These are phyloP conservation scores for Saussurea involucrata DNA, from an alignment of 129 eudicot species.

Conservation along the genomic window DNA sequence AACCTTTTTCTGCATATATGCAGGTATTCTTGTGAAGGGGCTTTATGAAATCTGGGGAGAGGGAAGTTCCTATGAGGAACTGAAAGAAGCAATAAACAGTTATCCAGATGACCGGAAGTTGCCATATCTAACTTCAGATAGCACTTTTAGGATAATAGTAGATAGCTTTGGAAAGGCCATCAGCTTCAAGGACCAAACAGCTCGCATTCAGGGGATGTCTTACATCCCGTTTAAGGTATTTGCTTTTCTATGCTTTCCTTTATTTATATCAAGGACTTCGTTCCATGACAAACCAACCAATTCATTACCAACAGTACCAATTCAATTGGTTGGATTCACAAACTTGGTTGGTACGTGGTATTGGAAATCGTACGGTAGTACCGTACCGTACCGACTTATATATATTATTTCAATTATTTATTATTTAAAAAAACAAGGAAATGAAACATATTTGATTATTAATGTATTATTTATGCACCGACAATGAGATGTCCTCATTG, in stretches of 20 bases:
- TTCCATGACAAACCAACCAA: neutral
- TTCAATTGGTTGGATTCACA: too few species aligned
- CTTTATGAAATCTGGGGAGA: slow-evolving; percentile 99
- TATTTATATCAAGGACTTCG: neutral
- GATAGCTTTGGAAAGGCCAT: slow-evolving; percentile 78
- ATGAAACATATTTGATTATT: too few species aligned
- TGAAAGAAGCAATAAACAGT: slow-evolving; percentile 72
- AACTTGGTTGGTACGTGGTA: too few species aligned
- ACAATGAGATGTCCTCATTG: too few species aligned
- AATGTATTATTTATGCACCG: too few species aligned
- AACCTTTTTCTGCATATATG: neutral
- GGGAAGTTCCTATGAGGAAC: slow-evolving; percentile 68
- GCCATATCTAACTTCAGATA: slow-evolving; percentile 65
- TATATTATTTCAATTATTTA: too few species aligned
- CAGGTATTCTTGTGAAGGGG: slow-evolving; percentile 98
- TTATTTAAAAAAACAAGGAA: too few species aligned
- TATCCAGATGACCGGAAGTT: slow-evolving; percentile 78
- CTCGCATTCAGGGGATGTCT: slow-evolving; percentile 52
- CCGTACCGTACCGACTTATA: too few species aligned
- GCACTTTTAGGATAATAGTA: slow-evolving; percentile 64
- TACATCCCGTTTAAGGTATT: slow-evolving; percentile 87
- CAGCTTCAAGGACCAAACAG: slow-evolving; percentile 68
- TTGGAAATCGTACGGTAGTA: too few species aligned
- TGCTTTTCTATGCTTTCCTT: neutral
- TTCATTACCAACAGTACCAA: too few species aligned